A percentile compares a stretch with the other conserved stretches of the same genome.
These are phyloP conservation scores for Colletotrichum sojae DNA, from an alignment of 2,329 filamentous ascomycete species.

Conservation along the genomic window DNA sequence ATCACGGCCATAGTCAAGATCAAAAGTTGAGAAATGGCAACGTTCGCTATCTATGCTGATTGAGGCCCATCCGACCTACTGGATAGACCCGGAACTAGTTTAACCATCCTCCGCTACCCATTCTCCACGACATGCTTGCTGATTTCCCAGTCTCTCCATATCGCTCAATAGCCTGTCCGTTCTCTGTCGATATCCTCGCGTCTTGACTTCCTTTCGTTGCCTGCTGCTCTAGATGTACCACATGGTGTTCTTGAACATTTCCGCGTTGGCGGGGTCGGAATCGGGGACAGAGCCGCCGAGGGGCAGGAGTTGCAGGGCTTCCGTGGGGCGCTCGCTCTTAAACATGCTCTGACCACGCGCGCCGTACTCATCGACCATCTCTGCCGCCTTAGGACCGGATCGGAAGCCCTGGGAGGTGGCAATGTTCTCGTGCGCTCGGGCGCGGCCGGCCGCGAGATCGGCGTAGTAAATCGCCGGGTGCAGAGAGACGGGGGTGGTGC, in stretches of 20 bases:
- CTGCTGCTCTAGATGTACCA: conserved; percentile 56
- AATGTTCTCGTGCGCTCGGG: conserved; percentile 78
- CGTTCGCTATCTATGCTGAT: conserved; percentile 35
- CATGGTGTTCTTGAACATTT: conserved; percentile 55
- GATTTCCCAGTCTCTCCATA: no score
- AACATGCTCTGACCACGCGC: conserved; percentile 54
- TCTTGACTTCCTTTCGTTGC: conserved; percentile 10
- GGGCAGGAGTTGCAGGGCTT: conserved; percentile 42
- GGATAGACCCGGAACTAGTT: conserved; percentile 33
- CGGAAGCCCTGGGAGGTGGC: conserved; percentile 61
- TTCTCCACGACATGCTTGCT: neutral
- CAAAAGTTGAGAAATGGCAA: conserved; percentile 14
- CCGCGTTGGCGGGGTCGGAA: conserved; percentile 43
- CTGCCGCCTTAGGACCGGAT: conserved; percentile 59
- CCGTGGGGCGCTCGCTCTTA: conserved; percentile 24
- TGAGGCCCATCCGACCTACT: conserved; percentile 12
- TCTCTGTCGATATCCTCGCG: neutral
- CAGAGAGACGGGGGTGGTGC: conserved; percentile 91
- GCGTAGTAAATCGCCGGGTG: conserved; percentile 96
- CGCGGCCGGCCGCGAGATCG: conserved; percentile 87
- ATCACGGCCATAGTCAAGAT: neutral
- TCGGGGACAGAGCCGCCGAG: conserved; percentile 43
- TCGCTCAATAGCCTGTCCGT: no score
- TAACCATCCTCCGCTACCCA: conserved; percentile 6
- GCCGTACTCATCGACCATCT: conserved; percentile 54